Base-by-base conservation (phyloP, 2,329 filamentous ascomycete genomes). In the Microdochium trichocladiopsis region DNA sequence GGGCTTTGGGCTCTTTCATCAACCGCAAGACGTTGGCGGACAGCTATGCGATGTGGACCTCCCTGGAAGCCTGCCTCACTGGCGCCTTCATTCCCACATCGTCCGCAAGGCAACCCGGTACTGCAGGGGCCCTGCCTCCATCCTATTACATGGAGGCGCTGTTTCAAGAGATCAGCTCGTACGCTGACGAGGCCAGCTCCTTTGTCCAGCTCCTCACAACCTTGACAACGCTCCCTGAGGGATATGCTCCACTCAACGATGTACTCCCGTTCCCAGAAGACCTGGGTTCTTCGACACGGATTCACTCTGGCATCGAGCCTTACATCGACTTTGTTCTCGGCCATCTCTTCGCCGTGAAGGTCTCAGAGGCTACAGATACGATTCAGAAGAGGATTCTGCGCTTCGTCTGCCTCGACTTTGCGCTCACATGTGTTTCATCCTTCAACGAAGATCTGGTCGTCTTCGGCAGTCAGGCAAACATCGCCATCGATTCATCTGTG, bases 381-480 rank as follows among this genome's bases (percentile, higher is more conserved):
- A 72, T 82, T 41, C 90, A 95, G 64, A 79, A 84, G 24, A 82
- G 86, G 47, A 77, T 93, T 9, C 72, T 97, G 51, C 84, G 87
- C 49, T 84, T 88, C 59, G 87, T 84, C 55, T 96, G 92, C 65
- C 77, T 99, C 23, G 84, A 90, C 36, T 95, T 99, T 64, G 87
- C 92, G 47, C 73, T 86, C 21, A 82, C 83, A 2, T 94, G 90
- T 63, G 72, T 99, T 22, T 78, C 79, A 9, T 92, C 84, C 0
- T 99, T 99, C 74, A 97, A 99, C 67, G 94, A 99, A 66, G 87
- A 96, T 60, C 79, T 97, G 11, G 87, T 97, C 41, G 78, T 93
- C 25, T 83, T 96, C 60, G 87, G 88, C 37, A 95, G 90, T 65
- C 82, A 87, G 62, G 88, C 89, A 2, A 87, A 80, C 55, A 76